These are phyloP conservation scores for Lentinula aciculospora DNA, from an alignment of 768 basidiomycete species.

Conservation along the genomic window DNA sequence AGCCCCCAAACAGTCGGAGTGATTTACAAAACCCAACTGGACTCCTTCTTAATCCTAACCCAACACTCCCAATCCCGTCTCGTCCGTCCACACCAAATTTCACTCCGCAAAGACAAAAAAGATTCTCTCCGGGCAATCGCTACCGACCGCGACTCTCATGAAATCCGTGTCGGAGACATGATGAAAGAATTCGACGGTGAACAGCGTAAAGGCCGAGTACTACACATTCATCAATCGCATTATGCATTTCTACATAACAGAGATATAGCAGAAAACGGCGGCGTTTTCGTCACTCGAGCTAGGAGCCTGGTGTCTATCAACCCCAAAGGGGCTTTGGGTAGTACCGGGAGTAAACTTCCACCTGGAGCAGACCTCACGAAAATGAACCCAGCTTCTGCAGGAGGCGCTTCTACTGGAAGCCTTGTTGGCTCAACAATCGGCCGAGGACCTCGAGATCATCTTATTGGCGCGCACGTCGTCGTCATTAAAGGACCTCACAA, in stretches of 20 bases:
- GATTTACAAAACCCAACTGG: constrained; percentile 95
- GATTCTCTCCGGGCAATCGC: constrained; percentile 78
- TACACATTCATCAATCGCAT: constrained; percentile 92
- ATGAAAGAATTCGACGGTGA: constrained; percentile 91
- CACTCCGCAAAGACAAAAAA: constrained; percentile 59
- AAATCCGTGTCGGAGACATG: constrained; percentile 82
- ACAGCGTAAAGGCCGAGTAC: constrained; percentile 72
- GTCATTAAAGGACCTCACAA: constrained; percentile 88
- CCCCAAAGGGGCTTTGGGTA: constrained; percentile 66
- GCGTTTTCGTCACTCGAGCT: constrained; percentile 89
- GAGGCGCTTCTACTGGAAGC: constrained; percentile 44
- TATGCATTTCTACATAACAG: constrained; percentile 94
- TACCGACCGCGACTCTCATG: constrained; percentile 83
- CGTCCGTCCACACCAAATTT: constrained; percentile 92
- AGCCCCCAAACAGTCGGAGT: constrained; percentile 94
- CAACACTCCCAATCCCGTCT: constrained; percentile 87
- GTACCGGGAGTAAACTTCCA: constrained; percentile 20
- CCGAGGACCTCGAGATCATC: constrained; percentile 75
- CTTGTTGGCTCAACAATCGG: constrained; percentile 78
- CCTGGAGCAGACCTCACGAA: constrained; percentile 75
- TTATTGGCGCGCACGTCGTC: constrained; percentile 74
- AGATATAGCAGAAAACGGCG: constrained; percentile 85
- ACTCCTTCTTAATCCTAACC: constrained; percentile 93
- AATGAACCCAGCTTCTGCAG: constrained; percentile 79
- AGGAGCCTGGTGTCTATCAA: constrained; percentile 79